These are phyloP conservation scores for Aspergillus uvarum DNA, from an alignment of 2,329 filamentous ascomycete species.

Conservation along the genomic window DNA sequence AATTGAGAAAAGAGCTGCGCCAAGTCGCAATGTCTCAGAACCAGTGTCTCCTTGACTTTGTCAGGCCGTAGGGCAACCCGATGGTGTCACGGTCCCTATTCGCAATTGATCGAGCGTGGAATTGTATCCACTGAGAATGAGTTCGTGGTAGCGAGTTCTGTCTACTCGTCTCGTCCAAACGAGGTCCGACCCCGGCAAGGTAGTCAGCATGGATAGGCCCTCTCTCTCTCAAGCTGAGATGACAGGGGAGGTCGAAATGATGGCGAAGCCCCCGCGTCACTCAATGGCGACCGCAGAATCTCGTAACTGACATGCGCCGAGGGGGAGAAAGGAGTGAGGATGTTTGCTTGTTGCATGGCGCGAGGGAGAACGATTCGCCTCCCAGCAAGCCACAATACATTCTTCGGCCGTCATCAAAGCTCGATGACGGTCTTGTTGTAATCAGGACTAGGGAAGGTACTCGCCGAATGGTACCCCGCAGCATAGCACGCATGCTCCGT, in stretches of 20 bases:
- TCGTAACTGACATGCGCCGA: constrained; percentile 6
- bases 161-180: not conserved
- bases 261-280: constrained; percentile 3
- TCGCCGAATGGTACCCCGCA: constrained; percentile 17
- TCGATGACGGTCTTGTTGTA: constrained; percentile 18
- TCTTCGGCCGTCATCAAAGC: constrained; percentile 13
- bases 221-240: not conserved
- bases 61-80: not conserved
- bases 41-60: not conserved
- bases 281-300: constrained; percentile 15
- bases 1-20: not conserved
- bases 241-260: not conserved
- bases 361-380: constrained; percentile 13
- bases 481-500: constrained; percentile 6
- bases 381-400: constrained; percentile 21
- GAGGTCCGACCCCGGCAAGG: not conserved
- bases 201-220: not conserved
- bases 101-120: not conserved
- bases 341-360: constrained; percentile 10
- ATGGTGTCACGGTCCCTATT: not conserved
- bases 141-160: not conserved
- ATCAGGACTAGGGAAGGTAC: constrained; percentile 15
- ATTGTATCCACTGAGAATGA: not conserved
- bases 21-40: not conserved
- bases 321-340: constrained; percentile 5